Percentiles rank a stretch among this genome's conserved stretches.
These are phyloP conservation scores for Candida vartiovaarae DNA, from an alignment of 805 yeast genomes.

Conservation along the genomic window DNA sequence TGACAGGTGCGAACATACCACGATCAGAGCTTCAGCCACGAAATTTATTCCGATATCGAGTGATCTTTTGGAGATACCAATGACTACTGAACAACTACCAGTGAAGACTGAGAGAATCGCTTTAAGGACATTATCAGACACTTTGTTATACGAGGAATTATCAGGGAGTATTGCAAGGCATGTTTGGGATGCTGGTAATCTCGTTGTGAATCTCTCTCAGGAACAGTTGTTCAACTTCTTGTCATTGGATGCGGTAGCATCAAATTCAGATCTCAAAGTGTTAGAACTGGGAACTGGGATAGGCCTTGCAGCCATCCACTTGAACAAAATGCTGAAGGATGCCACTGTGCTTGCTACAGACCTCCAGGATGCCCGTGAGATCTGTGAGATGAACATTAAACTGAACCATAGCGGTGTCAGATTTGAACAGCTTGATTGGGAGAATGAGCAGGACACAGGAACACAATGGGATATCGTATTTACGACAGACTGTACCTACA, in stretches of 20 bases:
- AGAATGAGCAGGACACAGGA: slow-evolving; percentile 10
- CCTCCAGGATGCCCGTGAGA: slow-evolving; percentile 30
- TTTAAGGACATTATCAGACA: slow-evolving; percentile 8
- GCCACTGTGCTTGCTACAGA: slow-evolving; percentile 28
- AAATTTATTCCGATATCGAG: slow-evolving; percentile 12
- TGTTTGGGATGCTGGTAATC: slow-evolving; percentile 35
- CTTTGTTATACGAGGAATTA: slow-evolving; percentile 27
- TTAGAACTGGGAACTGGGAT: slow-evolving; percentile 39
- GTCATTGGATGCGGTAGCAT: neutral
- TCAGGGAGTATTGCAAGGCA: slow-evolving; percentile 36
- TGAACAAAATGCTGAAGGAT: slow-evolving; percentile 18
- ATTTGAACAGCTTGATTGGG: slow-evolving; percentile 34
- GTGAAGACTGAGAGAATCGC: slow-evolving; percentile 16
- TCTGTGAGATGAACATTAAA: slow-evolving; percentile 27
- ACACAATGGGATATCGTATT: slow-evolving; percentile 31
- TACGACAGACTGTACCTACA: slow-evolving; percentile 37
- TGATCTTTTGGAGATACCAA: slow-evolving; percentile 14
- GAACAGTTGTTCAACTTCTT: slow-evolving; percentile 7
- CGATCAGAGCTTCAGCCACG: neutral
- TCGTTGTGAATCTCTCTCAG: slow-evolving; percentile 10
- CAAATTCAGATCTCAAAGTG: slow-evolving; percentile 11
- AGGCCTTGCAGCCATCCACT: slow-evolving; percentile 30
- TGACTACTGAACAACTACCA: slow-evolving; percentile 3
- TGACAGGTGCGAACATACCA: neutral
- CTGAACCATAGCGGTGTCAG: slow-evolving; percentile 10